A percentile compares a stretch with the other conserved stretches of the same genome.
These are phyloP conservation scores for Chytriomyces confervae DNA, from an alignment of 192 early-diverging fungal species.

Conservation along the genomic window DNA sequence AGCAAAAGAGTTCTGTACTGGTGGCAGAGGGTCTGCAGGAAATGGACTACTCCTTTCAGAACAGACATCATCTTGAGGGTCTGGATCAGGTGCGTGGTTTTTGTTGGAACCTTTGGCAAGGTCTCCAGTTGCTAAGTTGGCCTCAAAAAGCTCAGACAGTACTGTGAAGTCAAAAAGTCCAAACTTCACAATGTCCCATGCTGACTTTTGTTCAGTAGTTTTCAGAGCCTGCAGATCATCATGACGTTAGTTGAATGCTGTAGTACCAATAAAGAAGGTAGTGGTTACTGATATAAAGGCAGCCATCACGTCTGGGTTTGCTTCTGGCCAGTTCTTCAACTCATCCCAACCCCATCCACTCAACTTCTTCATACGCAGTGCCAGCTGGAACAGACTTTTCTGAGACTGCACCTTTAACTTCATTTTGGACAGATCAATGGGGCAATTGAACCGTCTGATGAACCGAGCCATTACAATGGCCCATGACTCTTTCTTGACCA, in stretches of 20 bases:
- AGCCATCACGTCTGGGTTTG: background rate
- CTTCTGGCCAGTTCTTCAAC: background rate
- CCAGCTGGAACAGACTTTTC: background rate
- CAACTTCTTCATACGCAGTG: background rate
- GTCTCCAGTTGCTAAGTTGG: background rate
- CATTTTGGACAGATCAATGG: background rate
- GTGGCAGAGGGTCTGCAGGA: too few relatives aligned
- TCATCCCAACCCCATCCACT: constrained; percentile 8
- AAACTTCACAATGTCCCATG: background rate
- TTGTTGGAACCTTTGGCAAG: background rate
- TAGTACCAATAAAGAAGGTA: too few relatives aligned
- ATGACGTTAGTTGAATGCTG: background rate
- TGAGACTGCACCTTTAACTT: background rate
- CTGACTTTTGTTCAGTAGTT: background rate
- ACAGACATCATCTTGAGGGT: too few relatives aligned
- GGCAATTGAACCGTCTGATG: background rate
- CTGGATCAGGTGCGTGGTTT: too few relatives aligned
- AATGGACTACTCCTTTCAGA: too few relatives aligned
- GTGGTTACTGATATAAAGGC: background rate
- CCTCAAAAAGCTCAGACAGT: background rate
- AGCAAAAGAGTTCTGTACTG: too few relatives aligned
- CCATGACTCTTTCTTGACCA: background rate
- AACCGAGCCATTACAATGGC: background rate
- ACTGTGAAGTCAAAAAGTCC: background rate
- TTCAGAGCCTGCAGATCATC: background rate